Percentiles rank a stretch among this genome's conserved stretches.
phyloP scores from a whole-genome alignment of 257 asterid species.

The Knoxia roxburghii region DNA sequence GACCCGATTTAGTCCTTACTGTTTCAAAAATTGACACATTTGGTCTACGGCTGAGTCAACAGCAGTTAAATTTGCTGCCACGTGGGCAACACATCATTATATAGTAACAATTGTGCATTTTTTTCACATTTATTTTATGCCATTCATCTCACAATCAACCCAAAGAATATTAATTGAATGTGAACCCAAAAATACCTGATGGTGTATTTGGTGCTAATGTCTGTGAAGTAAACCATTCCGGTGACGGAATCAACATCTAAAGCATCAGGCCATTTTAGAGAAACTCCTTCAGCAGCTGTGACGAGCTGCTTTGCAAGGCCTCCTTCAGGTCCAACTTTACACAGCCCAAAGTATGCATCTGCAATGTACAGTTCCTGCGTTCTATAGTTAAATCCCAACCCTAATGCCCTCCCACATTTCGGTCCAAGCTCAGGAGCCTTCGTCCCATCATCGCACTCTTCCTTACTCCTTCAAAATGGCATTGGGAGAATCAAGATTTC shows the following conservation, averaged over 20 bases:
- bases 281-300: neutral
- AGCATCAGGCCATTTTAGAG: conserved; percentile 12
- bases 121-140: too few relatives aligned
- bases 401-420: conserved; percentile 44
- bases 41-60: too few relatives aligned
- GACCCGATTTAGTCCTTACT: too few relatives aligned
- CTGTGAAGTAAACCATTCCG: conserved; percentile 11
- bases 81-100: too few relatives aligned
- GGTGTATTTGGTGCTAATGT: neutral
- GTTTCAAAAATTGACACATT: too few relatives aligned
- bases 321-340: conserved; percentile 7
- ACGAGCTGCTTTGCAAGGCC: conserved; percentile 15
- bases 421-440: conserved; percentile 7
- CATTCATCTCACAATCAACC: too few relatives aligned
- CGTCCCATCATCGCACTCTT: conserved; percentile 41
- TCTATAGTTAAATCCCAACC: conserved; percentile 33
- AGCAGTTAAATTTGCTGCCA: too few relatives aligned
- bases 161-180: too few relatives aligned
- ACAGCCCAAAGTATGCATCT: conserved; percentile 33
- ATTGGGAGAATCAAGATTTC: too few relatives aligned
- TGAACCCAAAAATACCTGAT: too few relatives aligned
- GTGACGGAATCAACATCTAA: conserved; percentile 8
- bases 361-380: conserved; percentile 33
- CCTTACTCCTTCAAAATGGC: conserved; percentile 40
- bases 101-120: too few relatives aligned